Evolutionary conservation across 768 basidiomycete species (phyloP).

Genomic region (Lactifluus volemus): DNA sequence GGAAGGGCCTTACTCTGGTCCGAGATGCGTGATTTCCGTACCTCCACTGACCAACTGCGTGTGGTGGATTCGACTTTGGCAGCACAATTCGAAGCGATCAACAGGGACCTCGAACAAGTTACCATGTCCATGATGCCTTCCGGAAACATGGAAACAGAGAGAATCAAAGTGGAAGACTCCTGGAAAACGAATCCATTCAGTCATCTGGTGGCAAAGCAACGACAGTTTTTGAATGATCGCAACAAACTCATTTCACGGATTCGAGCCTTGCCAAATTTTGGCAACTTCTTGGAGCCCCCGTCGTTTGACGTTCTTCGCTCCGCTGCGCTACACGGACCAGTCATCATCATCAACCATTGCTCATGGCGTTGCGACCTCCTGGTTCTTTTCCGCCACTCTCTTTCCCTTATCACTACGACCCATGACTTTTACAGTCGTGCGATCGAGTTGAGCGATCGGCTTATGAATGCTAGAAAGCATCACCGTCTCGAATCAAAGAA

Average conservation of each 20-base stretch:
- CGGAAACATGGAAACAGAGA: background rate
- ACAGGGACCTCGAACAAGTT: background rate
- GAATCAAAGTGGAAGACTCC: background rate
- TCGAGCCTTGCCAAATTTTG: background rate
- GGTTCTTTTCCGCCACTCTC: background rate
- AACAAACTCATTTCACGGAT: background rate
- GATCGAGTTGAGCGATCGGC: background rate
- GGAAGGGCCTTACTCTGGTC: constrained; percentile 13
- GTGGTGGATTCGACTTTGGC: background rate
- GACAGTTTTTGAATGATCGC: background rate
- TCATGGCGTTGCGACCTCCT: background rate
- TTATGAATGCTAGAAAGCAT: background rate
- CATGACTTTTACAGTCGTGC: background rate
- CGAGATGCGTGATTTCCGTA: constrained; percentile 5
- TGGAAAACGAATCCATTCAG: background rate
- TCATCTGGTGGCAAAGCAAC: background rate
- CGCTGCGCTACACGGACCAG: constrained; percentile 3
- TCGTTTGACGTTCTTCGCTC: background rate
- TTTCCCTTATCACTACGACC: background rate
- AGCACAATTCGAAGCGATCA: background rate
- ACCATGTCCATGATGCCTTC: background rate
- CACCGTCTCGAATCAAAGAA: background rate
- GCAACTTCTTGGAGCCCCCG: background rate
- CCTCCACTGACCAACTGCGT: constrained; percentile 2
- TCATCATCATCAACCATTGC: constrained; percentile 1